Evolutionary conservation across 441 rosid genomes (phyloP).

Genomic region (Populus hybrid): DNA sequence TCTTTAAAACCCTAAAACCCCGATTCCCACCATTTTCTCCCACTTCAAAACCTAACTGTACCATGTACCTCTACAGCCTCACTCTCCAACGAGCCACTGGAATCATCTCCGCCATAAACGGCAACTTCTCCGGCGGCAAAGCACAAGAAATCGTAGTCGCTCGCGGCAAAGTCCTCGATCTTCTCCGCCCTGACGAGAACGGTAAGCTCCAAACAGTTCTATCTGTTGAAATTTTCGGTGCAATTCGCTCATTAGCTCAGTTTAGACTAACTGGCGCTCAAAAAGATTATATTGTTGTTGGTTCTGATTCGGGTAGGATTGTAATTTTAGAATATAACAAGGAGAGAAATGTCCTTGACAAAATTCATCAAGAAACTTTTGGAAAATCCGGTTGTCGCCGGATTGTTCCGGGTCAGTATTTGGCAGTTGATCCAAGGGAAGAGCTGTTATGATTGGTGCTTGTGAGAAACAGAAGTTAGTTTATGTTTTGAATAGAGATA

Average conservation of each 20-base stretch:
- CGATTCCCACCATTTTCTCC: background rate
- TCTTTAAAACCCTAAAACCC: conserved; percentile 6
- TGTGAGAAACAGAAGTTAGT: conserved; percentile 97
- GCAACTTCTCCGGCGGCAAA: conserved; percentile 91
- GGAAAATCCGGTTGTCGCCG: conserved; percentile 96
- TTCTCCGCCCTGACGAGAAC: conserved; percentile 85
- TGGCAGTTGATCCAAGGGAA: conserved; percentile 94
- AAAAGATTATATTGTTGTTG: conserved; percentile 90
- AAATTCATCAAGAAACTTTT: conserved; percentile 88
- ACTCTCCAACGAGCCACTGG: conserved; percentile 95
- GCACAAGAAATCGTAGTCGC: conserved; percentile 89
- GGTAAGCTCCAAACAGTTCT: conserved; percentile 89
- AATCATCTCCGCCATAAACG: conserved; percentile 72
- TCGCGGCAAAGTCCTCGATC: conserved; percentile 92
- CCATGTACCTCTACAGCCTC: conserved; percentile 86
- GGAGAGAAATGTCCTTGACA: conserved; percentile 82
- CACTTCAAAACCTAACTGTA: conserved; percentile 22
- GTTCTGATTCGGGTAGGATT: conserved; percentile 95
- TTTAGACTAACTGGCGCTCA: conserved; percentile 89
- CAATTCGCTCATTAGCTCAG: conserved; percentile 78
- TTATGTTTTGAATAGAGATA: conserved; percentile 90
- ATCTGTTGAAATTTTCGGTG: conserved; percentile 91
- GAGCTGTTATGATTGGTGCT: conserved; percentile 94
- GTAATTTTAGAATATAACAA: conserved; percentile 86
- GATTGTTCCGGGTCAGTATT: conserved; percentile 91